Evolutionary conservation across 225 moss, liverwort and hornwort genomes (phyloP).

Genomic region (Asterella californica): DNA sequence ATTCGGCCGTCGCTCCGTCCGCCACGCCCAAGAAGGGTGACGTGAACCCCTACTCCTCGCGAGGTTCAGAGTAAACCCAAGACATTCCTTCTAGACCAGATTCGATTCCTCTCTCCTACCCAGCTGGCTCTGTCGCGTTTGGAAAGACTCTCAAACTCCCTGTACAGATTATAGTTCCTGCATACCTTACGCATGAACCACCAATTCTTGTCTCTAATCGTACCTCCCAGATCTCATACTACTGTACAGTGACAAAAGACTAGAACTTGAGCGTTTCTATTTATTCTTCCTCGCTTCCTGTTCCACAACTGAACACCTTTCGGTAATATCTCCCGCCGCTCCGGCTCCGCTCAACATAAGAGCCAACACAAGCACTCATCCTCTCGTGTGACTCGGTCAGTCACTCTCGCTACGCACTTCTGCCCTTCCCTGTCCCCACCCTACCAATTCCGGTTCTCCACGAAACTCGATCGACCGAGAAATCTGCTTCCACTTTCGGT

Average conservation of each 20-base stretch:
- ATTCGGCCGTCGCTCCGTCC: constrained; percentile 6
- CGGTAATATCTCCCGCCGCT: neutral
- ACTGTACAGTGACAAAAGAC: neutral
- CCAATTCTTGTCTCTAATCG: neutral
- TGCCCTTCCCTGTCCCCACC: neutral
- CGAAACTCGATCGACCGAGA: neutral
- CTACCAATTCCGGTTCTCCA: neutral
- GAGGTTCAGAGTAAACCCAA: neutral
- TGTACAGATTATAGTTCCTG: too few species aligned
- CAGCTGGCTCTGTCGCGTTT: neutral
- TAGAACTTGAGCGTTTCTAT: neutral
- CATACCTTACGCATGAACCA: neutral
- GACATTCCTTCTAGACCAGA: neutral
- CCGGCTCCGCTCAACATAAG: neutral
- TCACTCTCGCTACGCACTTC: neutral
- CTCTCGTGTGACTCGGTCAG: too few species aligned
- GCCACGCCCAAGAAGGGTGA: neutral
- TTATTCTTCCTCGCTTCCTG: neutral
- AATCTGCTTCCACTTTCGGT: too few species aligned
- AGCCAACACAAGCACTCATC: neutral
- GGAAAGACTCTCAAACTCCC: neutral
- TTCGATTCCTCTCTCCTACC: neutral
- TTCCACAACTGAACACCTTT: neutral
- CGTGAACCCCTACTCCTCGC: neutral
- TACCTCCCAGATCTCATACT: neutral